These are phyloP conservation scores for Plasmodium ovale DNA, from an alignment of 169 alveolate species.

Conservation along the genomic window DNA sequence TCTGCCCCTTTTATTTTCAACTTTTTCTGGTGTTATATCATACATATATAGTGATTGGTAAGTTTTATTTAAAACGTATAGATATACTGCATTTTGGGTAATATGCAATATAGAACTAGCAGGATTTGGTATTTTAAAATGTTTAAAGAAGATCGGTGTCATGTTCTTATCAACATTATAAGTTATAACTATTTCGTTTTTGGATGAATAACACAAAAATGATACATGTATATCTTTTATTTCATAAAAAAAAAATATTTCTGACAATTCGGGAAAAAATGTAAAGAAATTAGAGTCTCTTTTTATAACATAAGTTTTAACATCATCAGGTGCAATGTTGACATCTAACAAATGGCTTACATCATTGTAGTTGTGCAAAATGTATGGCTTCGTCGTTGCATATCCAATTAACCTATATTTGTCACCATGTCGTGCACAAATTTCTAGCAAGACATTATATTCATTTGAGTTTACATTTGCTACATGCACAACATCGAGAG, in stretches of 20 bases:
- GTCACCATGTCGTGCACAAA: conserved; percentile 17
- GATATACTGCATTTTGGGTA: not conserved
- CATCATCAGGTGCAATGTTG: conserved; percentile 46
- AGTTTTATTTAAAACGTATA: conserved; percentile 66
- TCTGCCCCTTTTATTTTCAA: not conserved
- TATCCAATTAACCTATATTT: conserved; percentile 48
- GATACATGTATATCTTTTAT: conserved; percentile 20
- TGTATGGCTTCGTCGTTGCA: conserved; percentile 33
- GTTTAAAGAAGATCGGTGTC: conserved; percentile 42
- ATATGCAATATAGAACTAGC: conserved; percentile 39
- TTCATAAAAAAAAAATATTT: not conserved
- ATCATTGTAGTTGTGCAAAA: conserved; percentile 35
- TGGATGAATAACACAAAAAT: conserved; percentile 31
- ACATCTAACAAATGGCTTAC: conserved; percentile 12
- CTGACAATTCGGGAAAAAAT: conserved; percentile 40
- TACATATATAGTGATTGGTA: conserved; percentile 30
- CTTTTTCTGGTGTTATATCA: conserved; percentile 68
- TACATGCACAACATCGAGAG: conserved; percentile 12
- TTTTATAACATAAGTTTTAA: conserved; percentile 22
- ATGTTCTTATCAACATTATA: conserved; percentile 39
- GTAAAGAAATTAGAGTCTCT: conserved; percentile 29
- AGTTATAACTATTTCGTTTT: conserved; percentile 44
- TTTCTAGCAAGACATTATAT: conserved; percentile 35
- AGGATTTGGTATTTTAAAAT: conserved; percentile 41
- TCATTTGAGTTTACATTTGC: conserved; percentile 24